These are phyloP conservation scores for Dothideomycetes sp. DNA, from an alignment of 2,329 filamentous ascomycete genomes.

Conservation along the genomic window DNA sequence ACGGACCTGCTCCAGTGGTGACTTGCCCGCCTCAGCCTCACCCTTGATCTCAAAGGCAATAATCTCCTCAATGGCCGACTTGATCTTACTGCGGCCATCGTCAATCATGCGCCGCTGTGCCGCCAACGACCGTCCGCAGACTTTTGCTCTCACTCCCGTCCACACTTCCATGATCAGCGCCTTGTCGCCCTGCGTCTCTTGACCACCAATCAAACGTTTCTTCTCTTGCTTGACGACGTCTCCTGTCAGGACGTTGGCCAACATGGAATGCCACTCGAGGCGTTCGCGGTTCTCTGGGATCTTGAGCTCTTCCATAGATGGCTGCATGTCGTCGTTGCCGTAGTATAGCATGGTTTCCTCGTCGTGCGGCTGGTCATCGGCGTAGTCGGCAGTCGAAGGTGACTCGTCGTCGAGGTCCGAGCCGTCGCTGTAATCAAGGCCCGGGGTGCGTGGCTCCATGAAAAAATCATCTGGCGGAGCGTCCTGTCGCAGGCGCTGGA, in stretches of 20 bases:
- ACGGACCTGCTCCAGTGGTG: slow-evolving; percentile 77
- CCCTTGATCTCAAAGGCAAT: slow-evolving; percentile 92
- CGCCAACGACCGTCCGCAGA: slow-evolving; percentile 73
- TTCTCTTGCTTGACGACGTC: slow-evolving; percentile 98
- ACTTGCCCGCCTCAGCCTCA: slow-evolving; percentile 81
- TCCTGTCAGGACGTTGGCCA: slow-evolving; percentile 87
- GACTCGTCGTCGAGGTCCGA: slow-evolving; percentile 88
- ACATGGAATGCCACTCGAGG: slow-evolving; percentile 96
- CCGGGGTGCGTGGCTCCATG: slow-evolving; percentile 56
- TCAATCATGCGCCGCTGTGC: slow-evolving; percentile 84
- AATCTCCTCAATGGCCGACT: slow-evolving; percentile 73
- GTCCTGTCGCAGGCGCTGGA: slow-evolving; percentile 81
- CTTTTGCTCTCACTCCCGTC: slow-evolving; percentile 75
- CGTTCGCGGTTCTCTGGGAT: slow-evolving; percentile 82
- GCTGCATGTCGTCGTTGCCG: slow-evolving; percentile 79
- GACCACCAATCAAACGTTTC: slow-evolving; percentile 78
- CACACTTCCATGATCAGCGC: slow-evolving; percentile 64
- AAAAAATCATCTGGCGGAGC: slow-evolving; percentile 54
- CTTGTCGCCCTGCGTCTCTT: slow-evolving; percentile 64
- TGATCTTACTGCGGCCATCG: slow-evolving; percentile 65
- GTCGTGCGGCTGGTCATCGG: slow-evolving; percentile 76
- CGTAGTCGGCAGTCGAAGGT: slow-evolving; percentile 71
- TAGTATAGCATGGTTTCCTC: slow-evolving; percentile 91
- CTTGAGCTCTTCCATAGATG: slow-evolving; percentile 79
- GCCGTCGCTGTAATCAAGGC: slow-evolving; percentile 58